Conservation (phyloP, 345 rosid species). For the Populus tremula region DNA sequence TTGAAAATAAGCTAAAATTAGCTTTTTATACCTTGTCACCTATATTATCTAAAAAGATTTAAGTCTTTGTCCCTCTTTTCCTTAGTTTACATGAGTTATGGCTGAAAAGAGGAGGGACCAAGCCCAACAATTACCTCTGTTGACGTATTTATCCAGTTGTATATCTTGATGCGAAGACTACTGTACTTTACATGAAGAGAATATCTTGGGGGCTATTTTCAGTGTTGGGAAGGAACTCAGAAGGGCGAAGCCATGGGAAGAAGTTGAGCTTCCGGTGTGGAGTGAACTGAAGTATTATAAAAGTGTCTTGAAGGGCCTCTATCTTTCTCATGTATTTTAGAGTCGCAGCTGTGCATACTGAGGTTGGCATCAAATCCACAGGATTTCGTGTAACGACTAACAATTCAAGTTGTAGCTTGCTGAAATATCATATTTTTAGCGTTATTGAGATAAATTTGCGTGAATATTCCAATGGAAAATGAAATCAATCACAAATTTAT, state of each 20-base stretch:
- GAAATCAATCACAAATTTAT: background rate
- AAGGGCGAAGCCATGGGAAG: conserved; percentile 74
- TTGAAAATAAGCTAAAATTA: no score
- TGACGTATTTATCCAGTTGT: background rate
- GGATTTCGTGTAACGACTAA: background rate
- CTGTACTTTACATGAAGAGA: conserved; percentile 81
- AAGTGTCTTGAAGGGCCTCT: conserved; percentile 19
- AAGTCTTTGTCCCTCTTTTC: no score
- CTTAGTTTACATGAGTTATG: no score
- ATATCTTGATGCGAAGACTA: conserved; percentile 61
- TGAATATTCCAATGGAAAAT: background rate
- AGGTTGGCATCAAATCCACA: background rate
- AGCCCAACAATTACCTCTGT: no score
- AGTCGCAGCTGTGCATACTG: background rate
- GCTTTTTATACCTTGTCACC: no score
- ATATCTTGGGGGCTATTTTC: conserved; percentile 78
- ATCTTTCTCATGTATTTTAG: background rate
- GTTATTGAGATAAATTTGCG: background rate
- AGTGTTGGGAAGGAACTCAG: conserved; percentile 69
- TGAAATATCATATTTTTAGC: background rate
- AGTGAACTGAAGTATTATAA: conserved; percentile 60
- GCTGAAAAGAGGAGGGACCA: no score
- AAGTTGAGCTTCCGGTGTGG: conserved; percentile 75
- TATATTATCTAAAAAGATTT: no score
- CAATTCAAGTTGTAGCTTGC: background rate